These are phyloP conservation scores for Sporothrix brunneoviolacea DNA, from an alignment of 2,329 filamentous ascomycete species.

Conservation along the genomic window DNA sequence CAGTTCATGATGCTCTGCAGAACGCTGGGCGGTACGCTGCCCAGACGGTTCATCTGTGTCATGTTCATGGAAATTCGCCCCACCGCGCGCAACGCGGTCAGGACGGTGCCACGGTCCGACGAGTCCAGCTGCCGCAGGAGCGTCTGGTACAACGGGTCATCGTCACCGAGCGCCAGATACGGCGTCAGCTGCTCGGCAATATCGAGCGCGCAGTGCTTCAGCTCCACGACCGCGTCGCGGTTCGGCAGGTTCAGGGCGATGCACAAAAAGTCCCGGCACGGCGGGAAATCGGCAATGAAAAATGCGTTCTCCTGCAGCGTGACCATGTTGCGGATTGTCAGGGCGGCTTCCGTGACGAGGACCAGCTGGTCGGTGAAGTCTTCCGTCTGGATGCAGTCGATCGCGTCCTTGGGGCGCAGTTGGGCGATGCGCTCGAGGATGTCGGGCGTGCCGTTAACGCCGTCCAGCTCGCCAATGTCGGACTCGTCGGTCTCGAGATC, in stretches of 20 bases:
- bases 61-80: constrained; percentile 84
- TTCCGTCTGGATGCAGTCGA: constrained; percentile 66
- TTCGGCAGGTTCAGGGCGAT: constrained; percentile 73
- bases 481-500: constrained; percentile 45
- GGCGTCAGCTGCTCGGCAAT: constrained; percentile 86
- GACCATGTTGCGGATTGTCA: constrained; percentile 95
- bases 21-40: constrained; percentile 58
- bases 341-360: constrained; percentile 74
- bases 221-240: constrained; percentile 65
- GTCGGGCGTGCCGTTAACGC: constrained; percentile 62
- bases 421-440: constrained; percentile 64
- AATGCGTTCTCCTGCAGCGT: constrained; percentile 81
- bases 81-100: constrained; percentile 73
- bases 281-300: constrained; percentile 67
- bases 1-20: constrained; percentile 65
- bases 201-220: constrained; percentile 87
- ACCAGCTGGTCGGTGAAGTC: constrained; percentile 65
- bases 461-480: constrained; percentile 42
- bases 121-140: constrained; percentile 59
- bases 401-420: constrained; percentile 52
- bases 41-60: constrained; percentile 69
- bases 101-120: constrained; percentile 72
- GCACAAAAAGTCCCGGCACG: constrained; percentile 75
- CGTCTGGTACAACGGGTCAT: constrained; percentile 73
- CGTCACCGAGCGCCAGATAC: constrained; percentile 63